Evolutionary conservation across 331 rosid species (phyloP).

Genomic region (Pyrus hybrid): DNA sequence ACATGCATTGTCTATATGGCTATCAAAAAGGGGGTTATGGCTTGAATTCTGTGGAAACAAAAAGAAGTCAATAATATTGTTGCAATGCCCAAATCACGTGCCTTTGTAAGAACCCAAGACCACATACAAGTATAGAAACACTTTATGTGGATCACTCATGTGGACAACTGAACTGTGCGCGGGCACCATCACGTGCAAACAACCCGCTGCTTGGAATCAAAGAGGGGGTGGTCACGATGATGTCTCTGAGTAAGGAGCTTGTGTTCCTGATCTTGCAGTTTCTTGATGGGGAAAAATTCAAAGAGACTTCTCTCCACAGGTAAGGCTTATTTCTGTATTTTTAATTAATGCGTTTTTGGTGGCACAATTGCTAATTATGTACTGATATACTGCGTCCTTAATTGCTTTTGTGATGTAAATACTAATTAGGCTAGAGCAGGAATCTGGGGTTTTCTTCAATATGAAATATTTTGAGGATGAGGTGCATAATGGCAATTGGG

Average conservation of each 20-base stretch:
- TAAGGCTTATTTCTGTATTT: constrained; percentile 26
- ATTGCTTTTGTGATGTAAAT: too few species aligned
- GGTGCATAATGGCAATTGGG: too few species aligned
- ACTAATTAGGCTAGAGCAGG: too few species aligned
- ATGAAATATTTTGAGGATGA: too few species aligned
- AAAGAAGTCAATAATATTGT: not conserved
- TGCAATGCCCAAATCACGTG: not conserved
- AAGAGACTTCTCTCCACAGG: constrained; percentile 49
- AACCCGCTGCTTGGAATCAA: not conserved
- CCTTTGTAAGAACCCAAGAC: constrained; percentile 81
- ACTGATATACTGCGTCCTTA: constrained; percentile 12
- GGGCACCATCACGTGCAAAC: too few species aligned
- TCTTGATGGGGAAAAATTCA: too few species aligned
- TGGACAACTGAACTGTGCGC: too few species aligned
- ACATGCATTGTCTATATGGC: not conserved
- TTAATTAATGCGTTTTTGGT: not conserved
- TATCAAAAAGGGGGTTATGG: not conserved
- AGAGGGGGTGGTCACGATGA: too few species aligned
- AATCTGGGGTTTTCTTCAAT: too few species aligned
- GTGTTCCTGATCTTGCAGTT: too few species aligned
- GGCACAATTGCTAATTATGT: not conserved
- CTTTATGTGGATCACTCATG: not conserved
- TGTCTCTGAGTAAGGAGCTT: too few species aligned
- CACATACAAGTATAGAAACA: constrained; percentile 95
- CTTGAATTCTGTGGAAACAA: not conserved